Evolutionary conservation across 768 basidiomycete species (phyloP), one percentile per base, ranked within the genome.

Genomic region (Infundibulicybe gibba): DNA sequence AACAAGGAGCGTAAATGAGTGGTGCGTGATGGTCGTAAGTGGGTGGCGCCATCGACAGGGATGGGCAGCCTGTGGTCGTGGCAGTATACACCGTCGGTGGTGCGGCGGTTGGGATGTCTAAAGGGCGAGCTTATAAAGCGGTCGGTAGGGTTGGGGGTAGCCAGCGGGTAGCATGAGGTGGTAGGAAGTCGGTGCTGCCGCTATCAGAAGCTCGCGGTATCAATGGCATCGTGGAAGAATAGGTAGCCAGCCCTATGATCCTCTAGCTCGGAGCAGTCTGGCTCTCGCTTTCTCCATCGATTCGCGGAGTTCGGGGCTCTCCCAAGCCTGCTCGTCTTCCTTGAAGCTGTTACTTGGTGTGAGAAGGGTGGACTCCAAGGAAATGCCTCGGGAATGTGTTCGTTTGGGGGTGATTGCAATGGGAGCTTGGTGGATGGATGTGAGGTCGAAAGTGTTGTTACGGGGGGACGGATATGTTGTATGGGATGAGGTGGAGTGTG

Each of bases 231-330:
- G 25, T 25, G 8, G 25, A 25, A 25, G 16, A 11, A 32, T n/a
- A 45, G 12, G 34, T n/a, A 41, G 17, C 50, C 40, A n/a, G 39
- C 21, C 17, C 40, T 50, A 50, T 50, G 49, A 30, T 16, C 39
- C 52, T 32, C 49, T 32, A 43, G 39, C 47, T 5, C 40, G 44
- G 50, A 66, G 49, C 41, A 69, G 47, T 49, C 67, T 61, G 34
- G 75, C 76, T 25, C 87, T 68, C 8, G 87, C 87, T 6, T 71
- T 68, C 62, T 81, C 81, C 87, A 90, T 90, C 20, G 74, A 77
- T 64, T 85, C 83, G 47, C 77, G 72, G 33, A 90, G 58, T 67
- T 85, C 82, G 1, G 80, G 74, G 57, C 83, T 88, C 61, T 79
- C 70, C 75, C 79, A 85, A 8, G 67, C 51, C 25, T 54, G 56